These are phyloP conservation scores for Dendrostoma leiphaemia DNA, from an alignment of 2,329 filamentous ascomycete species.

Conservation along the genomic window DNA sequence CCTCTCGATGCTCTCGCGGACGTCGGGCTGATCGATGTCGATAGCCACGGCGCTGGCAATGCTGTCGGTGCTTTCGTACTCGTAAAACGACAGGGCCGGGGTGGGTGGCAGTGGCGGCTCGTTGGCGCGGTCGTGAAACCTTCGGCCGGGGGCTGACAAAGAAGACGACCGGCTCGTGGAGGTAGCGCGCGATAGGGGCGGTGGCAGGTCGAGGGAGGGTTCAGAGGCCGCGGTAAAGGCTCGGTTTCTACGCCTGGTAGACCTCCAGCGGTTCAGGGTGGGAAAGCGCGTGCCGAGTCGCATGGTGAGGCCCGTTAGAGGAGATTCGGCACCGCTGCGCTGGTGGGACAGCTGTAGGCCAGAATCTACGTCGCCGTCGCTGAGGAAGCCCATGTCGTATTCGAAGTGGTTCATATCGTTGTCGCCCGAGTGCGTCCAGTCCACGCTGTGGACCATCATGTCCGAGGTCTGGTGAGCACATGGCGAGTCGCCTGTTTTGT, in stretches of 20 bases:
- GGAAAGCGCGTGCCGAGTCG: slow-evolving; percentile 63
- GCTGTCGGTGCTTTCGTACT: slow-evolving; percentile 59
- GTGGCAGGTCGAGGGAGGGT: slow-evolving; percentile 73
- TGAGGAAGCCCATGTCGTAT: slow-evolving; percentile 67
- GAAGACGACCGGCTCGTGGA: slow-evolving; percentile 75
- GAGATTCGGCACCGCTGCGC: slow-evolving; percentile 54
- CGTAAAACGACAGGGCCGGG: slow-evolving; percentile 62
- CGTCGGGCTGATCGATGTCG: slow-evolving; percentile 51
- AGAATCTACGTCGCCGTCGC: slow-evolving; percentile 56
- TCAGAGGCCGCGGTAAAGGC: slow-evolving; percentile 71
- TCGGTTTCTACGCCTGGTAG: slow-evolving; percentile 42
- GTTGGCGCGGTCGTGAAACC: slow-evolving; percentile 39
- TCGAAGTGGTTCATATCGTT: slow-evolving; percentile 44
- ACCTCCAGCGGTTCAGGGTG: slow-evolving; percentile 50
- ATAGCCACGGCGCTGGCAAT: slow-evolving; percentile 52
- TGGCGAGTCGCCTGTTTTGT: slow-evolving; percentile 58
- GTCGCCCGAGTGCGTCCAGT: slow-evolving; percentile 35
- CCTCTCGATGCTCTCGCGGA: slow-evolving; percentile 51
- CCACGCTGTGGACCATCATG: slow-evolving; percentile 34
- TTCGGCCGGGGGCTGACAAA: slow-evolving; percentile 61
- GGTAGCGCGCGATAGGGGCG: slow-evolving; percentile 61
- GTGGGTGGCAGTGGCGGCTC: slow-evolving; percentile 59
- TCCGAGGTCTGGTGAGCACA: slow-evolving; percentile 56
- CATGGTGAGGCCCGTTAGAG: slow-evolving; percentile 60
- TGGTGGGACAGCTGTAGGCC: slow-evolving; percentile 43